A percentile compares a stretch with the other conserved stretches of the same genome.
Conservation (phyloP, 2,329 filamentous ascomycete genomes). For the Stachybotrys chlorohalonatus region DNA sequence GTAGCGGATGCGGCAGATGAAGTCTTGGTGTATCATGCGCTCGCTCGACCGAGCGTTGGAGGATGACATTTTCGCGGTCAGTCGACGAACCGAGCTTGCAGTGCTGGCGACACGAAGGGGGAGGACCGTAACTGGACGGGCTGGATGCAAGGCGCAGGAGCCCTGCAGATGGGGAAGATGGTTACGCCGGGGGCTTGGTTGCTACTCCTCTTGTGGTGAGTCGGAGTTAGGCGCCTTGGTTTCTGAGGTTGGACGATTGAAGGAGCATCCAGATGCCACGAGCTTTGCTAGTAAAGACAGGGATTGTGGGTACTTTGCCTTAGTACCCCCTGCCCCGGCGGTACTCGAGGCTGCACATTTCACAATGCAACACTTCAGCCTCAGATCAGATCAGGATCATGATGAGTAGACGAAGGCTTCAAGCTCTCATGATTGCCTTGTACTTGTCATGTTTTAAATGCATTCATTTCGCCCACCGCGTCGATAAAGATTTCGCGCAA, state of each 20-base stretch:
- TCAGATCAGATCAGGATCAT: neutral
- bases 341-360: too few relatives aligned
- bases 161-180: neutral
- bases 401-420: too few relatives aligned
- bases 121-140: neutral
- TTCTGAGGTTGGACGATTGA: neutral
- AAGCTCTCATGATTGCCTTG: too few relatives aligned
- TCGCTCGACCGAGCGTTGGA: slow-evolving; percentile 34
- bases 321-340: neutral
- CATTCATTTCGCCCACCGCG: too few relatives aligned
- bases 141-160: neutral
- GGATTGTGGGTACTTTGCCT: neutral
- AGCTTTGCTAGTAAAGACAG: neutral
- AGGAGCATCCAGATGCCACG: neutral
- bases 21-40: slow-evolving; percentile 78
- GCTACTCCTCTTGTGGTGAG: too few relatives aligned
- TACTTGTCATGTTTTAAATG: too few relatives aligned
- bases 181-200: too few relatives aligned
- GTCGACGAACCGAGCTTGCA: slow-evolving; percentile 4
- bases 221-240: neutral
- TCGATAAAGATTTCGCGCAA: too few relatives aligned
- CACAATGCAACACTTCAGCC: neutral
- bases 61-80: slow-evolving; percentile 18
- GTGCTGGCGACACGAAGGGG: neutral
- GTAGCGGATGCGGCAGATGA: slow-evolving; percentile 91